These are phyloP conservation scores for Termitomyces eurrhizus DNA, from an alignment of 768 basidiomycete species.

Conservation along the genomic window DNA sequence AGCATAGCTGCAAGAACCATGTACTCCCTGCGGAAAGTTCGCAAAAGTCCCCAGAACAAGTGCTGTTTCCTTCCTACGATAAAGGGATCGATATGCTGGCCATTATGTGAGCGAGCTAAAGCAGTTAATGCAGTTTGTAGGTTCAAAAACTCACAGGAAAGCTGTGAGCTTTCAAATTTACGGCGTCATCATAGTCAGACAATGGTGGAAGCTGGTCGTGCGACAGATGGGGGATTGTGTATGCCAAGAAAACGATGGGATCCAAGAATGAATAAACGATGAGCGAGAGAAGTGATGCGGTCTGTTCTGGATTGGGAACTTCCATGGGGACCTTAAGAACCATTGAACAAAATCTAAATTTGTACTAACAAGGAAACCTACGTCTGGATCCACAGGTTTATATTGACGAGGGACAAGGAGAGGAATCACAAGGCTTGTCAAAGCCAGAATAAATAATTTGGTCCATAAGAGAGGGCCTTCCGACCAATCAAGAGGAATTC, in stretches of 20 bases:
- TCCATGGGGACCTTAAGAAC: slow-evolving; percentile 27
- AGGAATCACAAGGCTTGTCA: slow-evolving; percentile 48
- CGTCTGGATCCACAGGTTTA: slow-evolving; percentile 51
- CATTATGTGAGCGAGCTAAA: background rate
- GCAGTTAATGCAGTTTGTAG: background rate
- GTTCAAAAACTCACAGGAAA: slow-evolving; percentile 24
- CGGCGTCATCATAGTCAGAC: slow-evolving; percentile 53
- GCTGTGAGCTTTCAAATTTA: slow-evolving; percentile 20
- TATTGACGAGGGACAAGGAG: slow-evolving; percentile 54
- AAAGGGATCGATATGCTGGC: slow-evolving; percentile 35
- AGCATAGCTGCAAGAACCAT: slow-evolving; percentile 24
- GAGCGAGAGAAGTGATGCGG: slow-evolving; percentile 40
- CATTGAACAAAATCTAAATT: background rate
- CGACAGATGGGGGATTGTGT: slow-evolving; percentile 42
- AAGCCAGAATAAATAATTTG: slow-evolving; percentile 41
- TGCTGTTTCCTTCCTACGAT: slow-evolving; percentile 36
- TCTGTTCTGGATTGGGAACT: slow-evolving; percentile 47
- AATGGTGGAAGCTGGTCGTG: slow-evolving; percentile 57
- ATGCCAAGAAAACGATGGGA: slow-evolving; percentile 42
- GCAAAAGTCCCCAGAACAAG: slow-evolving; percentile 43
- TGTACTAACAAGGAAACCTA: background rate
- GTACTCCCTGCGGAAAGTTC: slow-evolving; percentile 33
- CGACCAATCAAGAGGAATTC: slow-evolving; percentile 41
- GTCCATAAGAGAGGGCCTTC: slow-evolving; percentile 52
- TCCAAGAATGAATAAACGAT: slow-evolving; percentile 53